A percentile compares a stretch with the other conserved stretches of the same genome.
phyloP scores from a whole-genome alignment of 2,329 filamentous ascomycete species.

The Mycosphaerelloides madeirae region DNA sequence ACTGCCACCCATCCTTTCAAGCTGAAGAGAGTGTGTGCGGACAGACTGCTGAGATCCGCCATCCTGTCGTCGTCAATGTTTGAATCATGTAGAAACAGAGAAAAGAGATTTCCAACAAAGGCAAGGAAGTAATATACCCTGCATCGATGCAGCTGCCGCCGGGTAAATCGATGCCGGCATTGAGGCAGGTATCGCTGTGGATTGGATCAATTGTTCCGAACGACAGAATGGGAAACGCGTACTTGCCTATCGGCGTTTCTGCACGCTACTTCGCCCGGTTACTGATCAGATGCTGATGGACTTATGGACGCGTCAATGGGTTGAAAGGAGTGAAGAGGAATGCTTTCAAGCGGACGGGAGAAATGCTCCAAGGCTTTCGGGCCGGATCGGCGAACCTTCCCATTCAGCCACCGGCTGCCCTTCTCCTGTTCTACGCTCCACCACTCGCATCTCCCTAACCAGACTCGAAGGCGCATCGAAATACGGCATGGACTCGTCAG shows the following conservation, averaged over 20 bases:
- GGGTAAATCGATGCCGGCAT: conserved; percentile 4
- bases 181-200: not conserved
- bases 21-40: conserved; percentile 33
- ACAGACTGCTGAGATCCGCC: conserved; percentile 23
- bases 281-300: no score
- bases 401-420: not conserved
- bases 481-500: conserved; percentile 13
- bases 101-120: not conserved
- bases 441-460: not conserved
- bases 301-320: not conserved
- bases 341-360: no score
- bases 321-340: not conserved
- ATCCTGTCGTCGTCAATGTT: conserved; percentile 14
- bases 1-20: conserved; percentile 39
- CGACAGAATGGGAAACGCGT: no score
- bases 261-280: no score
- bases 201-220: no score
- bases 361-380: no score
- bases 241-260: no score
- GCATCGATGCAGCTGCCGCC: not conserved
- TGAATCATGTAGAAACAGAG: not conserved
- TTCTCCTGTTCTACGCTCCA: not conserved
- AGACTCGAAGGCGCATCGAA: not conserved
- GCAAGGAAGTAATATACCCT: no score
- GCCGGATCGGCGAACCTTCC: not conserved